Evolutionary conservation across 2,329 filamentous ascomycete genomes (phyloP).

Genomic region (Aspergillus sclerotialis): DNA sequence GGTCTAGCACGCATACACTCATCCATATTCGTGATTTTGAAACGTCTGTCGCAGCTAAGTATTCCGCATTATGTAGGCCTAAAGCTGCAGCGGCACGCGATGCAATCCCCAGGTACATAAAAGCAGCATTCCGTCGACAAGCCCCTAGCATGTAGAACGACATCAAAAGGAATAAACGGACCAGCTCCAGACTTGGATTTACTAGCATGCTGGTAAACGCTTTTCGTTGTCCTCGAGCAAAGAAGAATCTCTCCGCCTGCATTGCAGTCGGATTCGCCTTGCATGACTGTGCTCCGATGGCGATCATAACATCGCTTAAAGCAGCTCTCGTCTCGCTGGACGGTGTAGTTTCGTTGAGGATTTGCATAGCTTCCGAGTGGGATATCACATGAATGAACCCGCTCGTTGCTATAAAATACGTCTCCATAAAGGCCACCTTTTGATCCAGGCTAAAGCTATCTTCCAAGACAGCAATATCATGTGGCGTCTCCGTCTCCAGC

Average conservation of each 20-base stretch:
- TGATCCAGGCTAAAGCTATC: slow-evolving; percentile 21
- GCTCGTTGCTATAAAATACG: slow-evolving; percentile 27
- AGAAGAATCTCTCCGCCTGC: slow-evolving; percentile 35
- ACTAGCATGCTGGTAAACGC: slow-evolving; percentile 48
- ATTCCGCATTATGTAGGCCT: slow-evolving; percentile 46
- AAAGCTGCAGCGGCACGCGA: slow-evolving; percentile 51
- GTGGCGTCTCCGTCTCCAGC: slow-evolving; percentile 42
- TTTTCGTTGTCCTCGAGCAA: slow-evolving; percentile 42
- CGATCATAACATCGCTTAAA: slow-evolving; percentile 40
- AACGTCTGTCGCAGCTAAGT: slow-evolving; percentile 7
- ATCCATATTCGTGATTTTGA: slow-evolving; percentile 39
- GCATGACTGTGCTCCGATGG: slow-evolving; percentile 47
- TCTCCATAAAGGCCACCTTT: slow-evolving; percentile 28
- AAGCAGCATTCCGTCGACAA: slow-evolving; percentile 54
- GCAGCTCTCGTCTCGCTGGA: slow-evolving; percentile 16
- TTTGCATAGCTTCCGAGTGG: slow-evolving; percentile 24
- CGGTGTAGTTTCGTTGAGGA: slow-evolving; percentile 5
- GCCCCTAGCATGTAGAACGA: slow-evolving; percentile 54
- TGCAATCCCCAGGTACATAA: slow-evolving; percentile 58
- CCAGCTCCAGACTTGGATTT: slow-evolving; percentile 48
- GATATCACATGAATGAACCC: slow-evolving; percentile 31
- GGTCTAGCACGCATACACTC: slow-evolving; percentile 43
- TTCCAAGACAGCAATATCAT: slow-evolving; percentile 27
- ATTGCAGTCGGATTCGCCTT: slow-evolving; percentile 19
- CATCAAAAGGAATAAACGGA: slow-evolving; percentile 49